These are phyloP conservation scores for Botrytis paeoniae DNA, from an alignment of 2,329 filamentous ascomycete genomes.

Conservation along the genomic window DNA sequence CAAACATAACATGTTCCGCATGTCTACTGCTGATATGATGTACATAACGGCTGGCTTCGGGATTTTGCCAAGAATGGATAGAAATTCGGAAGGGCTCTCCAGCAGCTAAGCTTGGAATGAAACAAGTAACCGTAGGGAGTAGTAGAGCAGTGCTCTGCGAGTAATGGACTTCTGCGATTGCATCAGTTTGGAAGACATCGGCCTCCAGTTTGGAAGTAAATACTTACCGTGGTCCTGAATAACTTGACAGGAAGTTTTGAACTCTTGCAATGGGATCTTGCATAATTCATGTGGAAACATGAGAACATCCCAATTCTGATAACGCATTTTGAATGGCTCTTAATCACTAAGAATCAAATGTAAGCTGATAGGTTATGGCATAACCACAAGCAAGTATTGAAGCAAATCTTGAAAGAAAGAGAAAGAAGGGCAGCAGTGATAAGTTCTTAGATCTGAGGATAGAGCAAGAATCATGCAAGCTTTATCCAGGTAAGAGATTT, in stretches of 20 bases:
- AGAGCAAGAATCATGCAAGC: not conserved
- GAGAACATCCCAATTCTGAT: conserved; percentile 82
- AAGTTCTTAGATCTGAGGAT: not conserved
- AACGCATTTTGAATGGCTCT: conserved; percentile 59
- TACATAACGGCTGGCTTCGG: conserved; percentile 56
- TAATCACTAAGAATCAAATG: conserved; percentile 9
- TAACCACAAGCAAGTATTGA: conserved; percentile 16
- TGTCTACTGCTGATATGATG: conserved; percentile 52
- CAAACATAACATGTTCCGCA: conserved; percentile 56
- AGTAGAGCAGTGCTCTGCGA: conserved; percentile 15
- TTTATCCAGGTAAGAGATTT: not conserved
- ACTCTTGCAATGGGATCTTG: conserved; percentile 74
- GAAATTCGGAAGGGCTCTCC: conserved; percentile 67
- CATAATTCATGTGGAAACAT: conserved; percentile 65
- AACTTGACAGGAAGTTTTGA: conserved; percentile 73
- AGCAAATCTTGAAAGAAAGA: conserved; percentile 18
- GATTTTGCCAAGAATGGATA: conserved; percentile 69
- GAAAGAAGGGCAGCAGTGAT: conserved; percentile 1
- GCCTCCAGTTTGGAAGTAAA: not conserved
- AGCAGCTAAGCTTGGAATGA: conserved; percentile 61
- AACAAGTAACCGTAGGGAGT: conserved; percentile 68
- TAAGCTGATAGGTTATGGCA: conserved; percentile 6
- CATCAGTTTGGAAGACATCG: not conserved
- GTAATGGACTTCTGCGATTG: not conserved
- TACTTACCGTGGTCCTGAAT: conserved; percentile 47